Conservation (phyloP, 106 monocot species). For the Allium sativum region DNA sequence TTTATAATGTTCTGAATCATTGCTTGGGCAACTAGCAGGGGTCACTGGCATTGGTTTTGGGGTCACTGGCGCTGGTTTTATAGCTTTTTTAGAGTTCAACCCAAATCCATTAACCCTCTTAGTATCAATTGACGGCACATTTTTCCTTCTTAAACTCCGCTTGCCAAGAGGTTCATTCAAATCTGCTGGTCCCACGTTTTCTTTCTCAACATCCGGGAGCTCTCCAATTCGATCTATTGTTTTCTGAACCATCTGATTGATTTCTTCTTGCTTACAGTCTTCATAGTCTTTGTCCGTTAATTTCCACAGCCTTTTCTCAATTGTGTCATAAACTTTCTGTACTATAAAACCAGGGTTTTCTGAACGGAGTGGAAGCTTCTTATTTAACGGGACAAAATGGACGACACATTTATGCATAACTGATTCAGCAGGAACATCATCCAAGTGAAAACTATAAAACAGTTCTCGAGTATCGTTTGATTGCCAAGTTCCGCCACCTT, state of each 20-base stretch:
- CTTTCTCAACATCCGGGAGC: slow-evolving; percentile 57
- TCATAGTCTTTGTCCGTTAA: slow-evolving; percentile 93
- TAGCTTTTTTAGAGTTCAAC: slow-evolving; percentile 21
- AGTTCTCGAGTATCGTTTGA: slow-evolving; percentile 69
- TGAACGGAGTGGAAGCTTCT: slow-evolving; percentile 65
- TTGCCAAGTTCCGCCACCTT: slow-evolving; percentile 79
- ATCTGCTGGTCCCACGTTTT: slow-evolving; percentile 21
- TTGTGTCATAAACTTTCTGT: slow-evolving; percentile 83
- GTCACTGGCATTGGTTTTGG: slow-evolving; percentile 20
- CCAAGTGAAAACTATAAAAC: slow-evolving; percentile 92
- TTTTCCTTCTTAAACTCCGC: slow-evolving; percentile 43
- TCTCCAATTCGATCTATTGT: slow-evolving; percentile 70
- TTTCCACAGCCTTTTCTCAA: slow-evolving; percentile 75
- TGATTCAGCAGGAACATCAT: slow-evolving; percentile 92
- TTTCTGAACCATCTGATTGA: slow-evolving; percentile 68
- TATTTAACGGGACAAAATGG: slow-evolving; percentile 85
- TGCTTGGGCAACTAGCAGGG: slow-evolving; percentile 50
- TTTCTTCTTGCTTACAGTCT: slow-evolving; percentile 80
- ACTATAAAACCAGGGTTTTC: slow-evolving; percentile 87
- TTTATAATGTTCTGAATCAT: slow-evolving; percentile 40
- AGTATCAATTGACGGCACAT: slow-evolving; percentile 44
- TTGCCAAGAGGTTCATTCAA: slow-evolving; percentile 29
- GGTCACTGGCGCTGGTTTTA: slow-evolving; percentile 13
- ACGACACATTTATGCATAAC: slow-evolving; percentile 97
- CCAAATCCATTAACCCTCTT: slow-evolving; percentile 25